phyloP scores from a whole-genome alignment of 768 basidiomycete species.

The Termitomyces sp. region DNA sequence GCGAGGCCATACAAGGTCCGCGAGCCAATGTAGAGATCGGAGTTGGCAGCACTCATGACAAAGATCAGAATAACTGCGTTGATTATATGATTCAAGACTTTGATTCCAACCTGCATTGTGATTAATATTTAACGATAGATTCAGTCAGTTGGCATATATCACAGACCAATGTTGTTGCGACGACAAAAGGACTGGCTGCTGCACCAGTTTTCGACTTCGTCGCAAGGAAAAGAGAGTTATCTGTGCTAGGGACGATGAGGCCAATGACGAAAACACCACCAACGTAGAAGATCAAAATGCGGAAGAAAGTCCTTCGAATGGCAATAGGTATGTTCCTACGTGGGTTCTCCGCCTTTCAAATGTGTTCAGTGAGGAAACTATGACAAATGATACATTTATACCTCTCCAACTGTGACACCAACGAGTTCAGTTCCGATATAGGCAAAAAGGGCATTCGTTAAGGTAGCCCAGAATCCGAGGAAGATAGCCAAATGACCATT shows the following conservation, averaged over 20 bases:
- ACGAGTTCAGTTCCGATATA: conserved; percentile 77
- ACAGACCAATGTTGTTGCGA: conserved; percentile 38
- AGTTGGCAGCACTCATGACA: conserved; percentile 61
- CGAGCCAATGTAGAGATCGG: conserved; percentile 55
- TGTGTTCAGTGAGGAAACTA: not conserved
- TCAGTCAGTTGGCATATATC: not conserved
- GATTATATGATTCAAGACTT: conserved; percentile 58
- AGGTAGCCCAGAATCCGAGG: conserved; percentile 68
- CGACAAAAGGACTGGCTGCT: conserved; percentile 65
- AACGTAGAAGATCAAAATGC: conserved; percentile 59
- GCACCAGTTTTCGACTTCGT: conserved; percentile 46
- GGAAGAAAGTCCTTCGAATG: conserved; percentile 62
- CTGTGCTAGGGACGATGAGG: conserved; percentile 61
- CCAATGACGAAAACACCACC: conserved; percentile 72
- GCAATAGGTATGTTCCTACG: conserved; percentile 70
- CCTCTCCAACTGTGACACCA: conserved; percentile 59
- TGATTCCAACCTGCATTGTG: conserved; percentile 45
- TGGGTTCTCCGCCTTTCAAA: conserved; percentile 59
- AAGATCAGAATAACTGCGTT: conserved; percentile 63
- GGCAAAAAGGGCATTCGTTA: conserved; percentile 72
- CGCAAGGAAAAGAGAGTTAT: conserved; percentile 43
- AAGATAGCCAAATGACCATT: conserved; percentile 49
- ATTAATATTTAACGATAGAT: not conserved
- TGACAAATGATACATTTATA: conserved; percentile 9
- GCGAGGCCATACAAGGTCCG: conserved; percentile 47